Base-by-base conservation (phyloP, 2,329 filamentous ascomycete species). In the Thielaviopsis cerberus region DNA sequence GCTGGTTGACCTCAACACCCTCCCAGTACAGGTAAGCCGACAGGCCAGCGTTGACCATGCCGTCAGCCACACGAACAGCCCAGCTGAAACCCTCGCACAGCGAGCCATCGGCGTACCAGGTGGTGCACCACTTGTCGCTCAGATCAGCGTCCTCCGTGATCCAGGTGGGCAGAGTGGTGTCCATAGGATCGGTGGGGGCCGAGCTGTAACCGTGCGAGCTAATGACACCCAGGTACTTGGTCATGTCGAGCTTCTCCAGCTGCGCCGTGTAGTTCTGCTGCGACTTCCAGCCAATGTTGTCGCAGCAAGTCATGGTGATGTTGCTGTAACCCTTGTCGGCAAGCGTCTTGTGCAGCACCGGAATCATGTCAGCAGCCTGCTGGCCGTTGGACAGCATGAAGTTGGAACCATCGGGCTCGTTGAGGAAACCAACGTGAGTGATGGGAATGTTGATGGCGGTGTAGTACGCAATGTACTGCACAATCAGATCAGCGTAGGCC, bases 11-110 rank as follows among this genome's bases (percentile, higher is more conserved):
- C 62, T 69, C 65, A 20, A 67, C 66, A 27, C 75, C 75, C 64
- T 76, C 73, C 77, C 77, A 80, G 67, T 76, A 79, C 4, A 80
- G 68, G 63, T 78, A 79, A 0, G 72, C 77, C 7, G 71, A 74
- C 4, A 75, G 67, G 62, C 76, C 74, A 24, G 70, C 70, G 63
- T 72, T 72, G 5, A 74, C 69, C 15, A 80, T 67, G 22, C 72
- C 75, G 30, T 69, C 69, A 65, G 75, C 74, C 51, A 80, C 73
- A 62, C 75, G 74, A 62, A 75, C 74, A 1, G 77, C 77, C 77
- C 76, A 80, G 1, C 75, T 77, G 62, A 76, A 68, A 6, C 77
- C 78, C 61, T 80, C 77, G 41, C 72, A 72, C 0, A 69, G 65
- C 10, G 70, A 73, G 51, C 76, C 75, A 60, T 64, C 69, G 0